Conservation (phyloP, 176 grass and related monocot genomes). For the Bonia amplexicaulis region DNA sequence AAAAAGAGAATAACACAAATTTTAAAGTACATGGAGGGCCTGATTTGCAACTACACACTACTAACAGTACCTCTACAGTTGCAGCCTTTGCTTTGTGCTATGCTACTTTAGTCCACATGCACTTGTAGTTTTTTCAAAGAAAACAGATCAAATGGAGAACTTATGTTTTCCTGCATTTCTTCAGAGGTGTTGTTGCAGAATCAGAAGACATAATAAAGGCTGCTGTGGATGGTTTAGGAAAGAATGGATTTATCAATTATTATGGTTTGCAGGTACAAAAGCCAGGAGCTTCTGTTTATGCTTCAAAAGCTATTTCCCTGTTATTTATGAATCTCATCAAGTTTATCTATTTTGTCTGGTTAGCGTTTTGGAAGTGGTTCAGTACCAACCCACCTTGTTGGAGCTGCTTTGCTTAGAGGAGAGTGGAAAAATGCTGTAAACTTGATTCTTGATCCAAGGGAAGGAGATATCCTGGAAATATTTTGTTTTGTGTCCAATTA, state of each 20-base stretch:
- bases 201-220: conserved; percentile 73
- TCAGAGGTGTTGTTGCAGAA: conserved; percentile 73
- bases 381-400: conserved; percentile 91
- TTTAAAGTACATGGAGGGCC: background rate
- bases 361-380: conserved; percentile 98
- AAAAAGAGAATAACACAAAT: background rate
- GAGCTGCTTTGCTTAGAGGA: conserved; percentile 81
- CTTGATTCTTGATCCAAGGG: conserved; percentile 96
- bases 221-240: conserved; percentile 67
- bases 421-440: conserved; percentile 83
- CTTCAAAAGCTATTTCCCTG: background rate
- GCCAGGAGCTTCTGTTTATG: background rate
- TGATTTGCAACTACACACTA: background rate
- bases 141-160: conserved; percentile 4
- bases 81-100: background rate
- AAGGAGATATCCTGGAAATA: conserved; percentile 97
- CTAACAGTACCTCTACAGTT: background rate
- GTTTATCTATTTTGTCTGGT: conserved; percentile 34
- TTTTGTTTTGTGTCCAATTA: conserved; percentile 25
- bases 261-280: conserved; percentile 79
- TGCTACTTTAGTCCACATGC: conserved; percentile 11
- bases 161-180: conserved; percentile 38
- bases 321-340: conserved; percentile 27
- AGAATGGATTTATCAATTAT: conserved; percentile 93
- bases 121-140: conserved; percentile 21